Base-by-base conservation (phyloP, 1,284 basidiomycete species). In the Xerocomus nothofagi region DNA sequence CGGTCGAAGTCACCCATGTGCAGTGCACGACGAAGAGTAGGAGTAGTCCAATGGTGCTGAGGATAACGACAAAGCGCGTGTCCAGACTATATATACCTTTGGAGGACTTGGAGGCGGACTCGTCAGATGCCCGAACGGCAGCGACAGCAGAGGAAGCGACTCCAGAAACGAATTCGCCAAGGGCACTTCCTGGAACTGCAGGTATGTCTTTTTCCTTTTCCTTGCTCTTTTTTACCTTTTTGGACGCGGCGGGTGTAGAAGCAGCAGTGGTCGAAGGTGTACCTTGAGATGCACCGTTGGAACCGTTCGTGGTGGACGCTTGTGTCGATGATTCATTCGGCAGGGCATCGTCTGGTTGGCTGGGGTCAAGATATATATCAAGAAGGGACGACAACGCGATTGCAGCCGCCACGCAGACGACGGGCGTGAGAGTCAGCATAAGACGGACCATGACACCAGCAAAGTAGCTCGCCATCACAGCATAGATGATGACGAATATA, bases 381-480 rank as follows among this genome's bases (percentile, higher is more conserved):
- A 98, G 76, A 17, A 99, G 76, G 14, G 86, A 83, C 14, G 94
- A 96, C 55, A 98, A 75, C 1, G 95, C 93, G 39, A 99, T 86
- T 6, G 97, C 97, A 6, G 93, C 85, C 30, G 91, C 71, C 49
- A 99, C 91, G 67, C 94, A 97, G 37, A 95, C 92, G 48, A 93
- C 87, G 0, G 93, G 93, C 0, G 93, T 96, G 37, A 96, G 81
- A 4, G 93, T 90, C 50, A 96, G 78, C 91, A 97, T 97, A 49
- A 95, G 75, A 56, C 95, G 91, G 53, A 99, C 96, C 96, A 99
- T 99, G 69, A 99, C 97, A 48, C 96, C 95, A 10, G 97, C 96
- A 70, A 99, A 99, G 80, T 99, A 99, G 66, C 92, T 93, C 40
- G 89, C 93, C 65, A 99, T 85, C 56, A 94, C 84, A 23, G 95